Evolutionary conservation across 805 yeast genomes (phyloP).

Genomic region (Kluyveromyces lactis): DNA sequence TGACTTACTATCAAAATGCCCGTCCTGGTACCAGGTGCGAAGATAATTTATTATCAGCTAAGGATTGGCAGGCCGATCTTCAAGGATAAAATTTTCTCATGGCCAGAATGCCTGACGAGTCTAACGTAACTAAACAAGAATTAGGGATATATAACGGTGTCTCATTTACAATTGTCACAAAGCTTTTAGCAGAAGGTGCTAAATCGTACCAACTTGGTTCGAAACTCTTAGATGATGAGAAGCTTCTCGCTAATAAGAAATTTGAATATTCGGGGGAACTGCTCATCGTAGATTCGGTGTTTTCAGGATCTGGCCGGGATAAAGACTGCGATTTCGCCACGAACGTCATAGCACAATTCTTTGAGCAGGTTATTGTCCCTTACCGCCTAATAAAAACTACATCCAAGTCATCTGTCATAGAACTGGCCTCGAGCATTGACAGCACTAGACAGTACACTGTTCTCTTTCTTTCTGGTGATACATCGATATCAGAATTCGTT

Average conservation of each 20-base stretch:
- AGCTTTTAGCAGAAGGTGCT: too few relatives aligned
- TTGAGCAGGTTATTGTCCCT: conserved; percentile 30
- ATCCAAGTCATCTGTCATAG: conserved; percentile 30
- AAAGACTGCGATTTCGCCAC: conserved; percentile 33
- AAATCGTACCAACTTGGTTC: too few relatives aligned
- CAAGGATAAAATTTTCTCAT: too few relatives aligned
- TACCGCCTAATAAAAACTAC: conserved; percentile 39
- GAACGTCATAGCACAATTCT: conserved; percentile 39
- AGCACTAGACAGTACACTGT: conserved; percentile 32
- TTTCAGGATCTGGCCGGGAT: conserved; percentile 32
- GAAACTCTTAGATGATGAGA: too few relatives aligned
- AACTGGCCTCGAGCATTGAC: conserved; percentile 32
- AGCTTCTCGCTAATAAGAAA: not conserved
- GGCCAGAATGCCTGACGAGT: too few relatives aligned
- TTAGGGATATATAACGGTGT: not conserved
- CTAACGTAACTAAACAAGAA: not conserved
- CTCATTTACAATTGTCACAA: too few relatives aligned
- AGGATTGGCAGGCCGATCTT: too few relatives aligned
- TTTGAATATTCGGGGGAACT: conserved; percentile 9
- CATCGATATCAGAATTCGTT: conserved; percentile 69
- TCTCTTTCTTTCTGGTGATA: conserved; percentile 75
- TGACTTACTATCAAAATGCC: too few relatives aligned
- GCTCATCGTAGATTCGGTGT: conserved; percentile 30
- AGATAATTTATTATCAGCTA: too few relatives aligned
- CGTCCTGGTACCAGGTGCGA: too few relatives aligned